These are phyloP conservation scores for Rauvolfia tetraphylla DNA, from an alignment of 257 asterid genomes.

Conservation along the genomic window DNA sequence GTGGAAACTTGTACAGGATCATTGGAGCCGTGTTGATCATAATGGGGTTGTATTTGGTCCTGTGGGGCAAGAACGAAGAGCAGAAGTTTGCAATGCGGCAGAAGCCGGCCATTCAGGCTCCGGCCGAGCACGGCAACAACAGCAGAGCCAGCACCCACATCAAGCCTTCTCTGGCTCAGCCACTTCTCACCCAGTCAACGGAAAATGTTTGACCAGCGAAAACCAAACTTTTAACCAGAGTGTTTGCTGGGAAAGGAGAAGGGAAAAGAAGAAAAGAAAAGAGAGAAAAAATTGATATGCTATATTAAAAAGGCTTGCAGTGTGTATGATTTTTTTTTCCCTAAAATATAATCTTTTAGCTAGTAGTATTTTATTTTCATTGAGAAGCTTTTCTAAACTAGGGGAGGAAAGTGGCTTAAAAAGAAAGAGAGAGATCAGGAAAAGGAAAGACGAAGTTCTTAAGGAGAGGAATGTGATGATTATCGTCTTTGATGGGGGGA, in stretches of 20 bases:
- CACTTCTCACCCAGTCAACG: slow-evolving; percentile 69
- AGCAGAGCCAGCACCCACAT: slow-evolving; percentile 31
- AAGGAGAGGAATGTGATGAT: slow-evolving; percentile 44
- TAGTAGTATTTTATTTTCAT: slow-evolving; percentile 5
- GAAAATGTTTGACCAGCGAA: slow-evolving; percentile 44
- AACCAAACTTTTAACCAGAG: slow-evolving; percentile 22
- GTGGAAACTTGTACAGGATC: slow-evolving; percentile 43
- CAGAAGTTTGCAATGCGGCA: slow-evolving; percentile 45
- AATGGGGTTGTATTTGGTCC: slow-evolving; percentile 75
- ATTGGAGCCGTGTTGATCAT: slow-evolving; percentile 87
- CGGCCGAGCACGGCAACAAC: slow-evolving; percentile 49
- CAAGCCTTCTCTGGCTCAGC: slow-evolving; percentile 81
- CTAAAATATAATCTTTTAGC: no score
- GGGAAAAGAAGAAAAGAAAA: background rate
- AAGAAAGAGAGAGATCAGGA: background rate
- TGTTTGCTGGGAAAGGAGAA: slow-evolving; percentile 26
- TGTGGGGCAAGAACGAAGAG: slow-evolving; percentile 95
- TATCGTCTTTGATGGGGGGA: slow-evolving; percentile 26
- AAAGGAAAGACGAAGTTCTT: background rate
- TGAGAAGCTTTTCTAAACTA: slow-evolving; percentile 30
- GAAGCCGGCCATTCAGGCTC: slow-evolving; percentile 42
- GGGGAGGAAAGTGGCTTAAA: slow-evolving; percentile 43
- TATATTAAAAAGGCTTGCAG: slow-evolving; percentile 40
- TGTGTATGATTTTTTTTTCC: slow-evolving; percentile 34
- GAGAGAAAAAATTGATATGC: slow-evolving; percentile 20